Conservation (phyloP, 306 rosid species). For the Quercus parvula region DNA sequence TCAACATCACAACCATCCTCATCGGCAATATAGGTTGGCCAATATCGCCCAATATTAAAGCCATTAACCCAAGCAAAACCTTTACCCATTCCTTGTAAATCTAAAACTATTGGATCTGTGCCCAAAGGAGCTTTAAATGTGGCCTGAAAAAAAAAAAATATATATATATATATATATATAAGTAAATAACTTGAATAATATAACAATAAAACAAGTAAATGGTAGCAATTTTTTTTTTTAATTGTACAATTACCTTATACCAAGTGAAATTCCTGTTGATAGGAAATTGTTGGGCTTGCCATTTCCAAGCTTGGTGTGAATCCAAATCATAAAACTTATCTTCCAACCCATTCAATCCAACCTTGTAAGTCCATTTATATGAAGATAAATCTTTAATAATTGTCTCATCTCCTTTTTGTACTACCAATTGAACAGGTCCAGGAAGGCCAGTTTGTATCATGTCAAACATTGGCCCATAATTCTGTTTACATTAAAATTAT, state of each 20-base stretch:
- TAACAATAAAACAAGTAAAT: not conserved
- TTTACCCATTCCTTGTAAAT: conserved; percentile 43
- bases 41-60: conserved; percentile 32
- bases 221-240: not conserved
- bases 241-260: conserved; percentile 39
- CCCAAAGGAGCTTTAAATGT: conserved; percentile 59
- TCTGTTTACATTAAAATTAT: conserved; percentile 12
- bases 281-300: conserved; percentile 29
- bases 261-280: conserved; percentile 45
- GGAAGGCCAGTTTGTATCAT: conserved; percentile 31
- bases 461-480: conserved; percentile 43
- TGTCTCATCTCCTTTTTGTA: conserved; percentile 39
- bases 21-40: conserved; percentile 40
- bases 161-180: not conserved
- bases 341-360: conserved; percentile 44
- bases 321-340: conserved; percentile 10
- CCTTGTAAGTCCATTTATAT: conserved; percentile 44
- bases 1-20: conserved; percentile 40
- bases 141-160: conserved; percentile 18
- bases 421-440: conserved; percentile 35
- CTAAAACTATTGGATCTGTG: conserved; percentile 34
- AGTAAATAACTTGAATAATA: not conserved
- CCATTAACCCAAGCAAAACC: conserved; percentile 66
- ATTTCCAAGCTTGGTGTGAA: conserved; percentile 21
- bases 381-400: conserved; percentile 36